Conservation (phyloP, 73 alveolate genomes). For the Blepharisma stoltei region DNA sequence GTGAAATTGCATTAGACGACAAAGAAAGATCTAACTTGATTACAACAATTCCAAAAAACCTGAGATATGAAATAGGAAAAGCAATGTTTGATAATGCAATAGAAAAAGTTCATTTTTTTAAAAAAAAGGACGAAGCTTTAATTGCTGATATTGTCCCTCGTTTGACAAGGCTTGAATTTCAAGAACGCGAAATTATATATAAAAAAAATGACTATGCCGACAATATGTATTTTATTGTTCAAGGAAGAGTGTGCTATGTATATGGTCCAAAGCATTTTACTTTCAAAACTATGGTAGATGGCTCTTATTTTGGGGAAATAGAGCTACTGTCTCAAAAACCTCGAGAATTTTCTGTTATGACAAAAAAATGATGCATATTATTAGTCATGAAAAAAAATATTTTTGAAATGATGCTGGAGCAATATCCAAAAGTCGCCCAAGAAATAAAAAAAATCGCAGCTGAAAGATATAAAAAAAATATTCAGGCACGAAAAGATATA, state of each 20-base stretch:
- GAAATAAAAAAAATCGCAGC: constrained; percentile 42
- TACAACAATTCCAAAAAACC: constrained; percentile 41
- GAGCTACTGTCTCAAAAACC: constrained; percentile 45
- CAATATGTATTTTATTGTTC: constrained; percentile 43
- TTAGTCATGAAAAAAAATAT: constrained; percentile 37
- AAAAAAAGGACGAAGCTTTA: constrained; percentile 52
- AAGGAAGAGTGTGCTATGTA: constrained; percentile 51
- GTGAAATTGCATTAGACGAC: constrained; percentile 35
- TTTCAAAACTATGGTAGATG: constrained; percentile 58
- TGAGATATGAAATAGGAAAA: constrained; percentile 48
- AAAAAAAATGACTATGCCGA: constrained; percentile 50
- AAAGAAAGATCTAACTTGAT: constrained; percentile 47
- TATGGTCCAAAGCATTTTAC: constrained; percentile 43
- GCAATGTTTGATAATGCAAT: constrained; percentile 48
- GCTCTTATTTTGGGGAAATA: constrained; percentile 64
- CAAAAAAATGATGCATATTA: constrained; percentile 40
- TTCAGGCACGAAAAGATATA: constrained; percentile 34
- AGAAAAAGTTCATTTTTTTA: constrained; percentile 44
- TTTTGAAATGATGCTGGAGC: constrained; percentile 35
- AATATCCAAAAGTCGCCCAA: constrained; percentile 41
- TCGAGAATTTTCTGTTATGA: constrained; percentile 36
- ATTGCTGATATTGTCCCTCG: constrained; percentile 49
- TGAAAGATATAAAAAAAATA: constrained; percentile 36
- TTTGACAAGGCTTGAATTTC: constrained; percentile 39
- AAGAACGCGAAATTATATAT: constrained; percentile 43